Evolutionary conservation across 192 early-diverging fungal species (phyloP).

Genomic region (Backusella liffmaniae): DNA sequence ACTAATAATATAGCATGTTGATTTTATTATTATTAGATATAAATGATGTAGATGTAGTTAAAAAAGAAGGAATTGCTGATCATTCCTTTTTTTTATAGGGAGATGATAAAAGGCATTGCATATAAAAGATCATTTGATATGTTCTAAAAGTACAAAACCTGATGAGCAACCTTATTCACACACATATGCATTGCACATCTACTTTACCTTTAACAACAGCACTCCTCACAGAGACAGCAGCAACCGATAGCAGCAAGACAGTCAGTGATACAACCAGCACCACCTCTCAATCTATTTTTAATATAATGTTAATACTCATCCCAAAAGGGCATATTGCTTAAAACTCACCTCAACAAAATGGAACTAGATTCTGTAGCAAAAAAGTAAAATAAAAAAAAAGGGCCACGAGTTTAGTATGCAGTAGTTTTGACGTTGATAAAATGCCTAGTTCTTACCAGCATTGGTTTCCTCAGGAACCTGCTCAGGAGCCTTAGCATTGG

Average conservation of each 20-base stretch:
- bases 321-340: background rate
- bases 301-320: background rate
- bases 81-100: background rate
- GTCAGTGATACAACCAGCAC: constrained; percentile 11
- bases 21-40: background rate
- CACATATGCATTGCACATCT: background rate
- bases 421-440: background rate
- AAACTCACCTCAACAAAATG: background rate
- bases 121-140: background rate
- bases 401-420: background rate
- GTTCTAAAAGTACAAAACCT: background rate
- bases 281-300: constrained; percentile 6
- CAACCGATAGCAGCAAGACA: constrained; percentile 12
- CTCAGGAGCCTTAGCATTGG: background rate
- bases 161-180: background rate
- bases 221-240: constrained; percentile 9
- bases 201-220: constrained; percentile 4
- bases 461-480: background rate
- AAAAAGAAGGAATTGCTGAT: background rate
- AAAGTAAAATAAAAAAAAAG: background rate
- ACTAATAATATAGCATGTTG: background rate
- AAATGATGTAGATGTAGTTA: background rate
- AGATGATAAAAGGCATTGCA: background rate
- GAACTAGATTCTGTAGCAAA: background rate
- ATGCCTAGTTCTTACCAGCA: background rate